Evolutionary conservation across 202 grass and related monocot genomes (phyloP), one percentile per base, ranked within the genome.

Genomic region (Schoenoplectus triqueter): DNA sequence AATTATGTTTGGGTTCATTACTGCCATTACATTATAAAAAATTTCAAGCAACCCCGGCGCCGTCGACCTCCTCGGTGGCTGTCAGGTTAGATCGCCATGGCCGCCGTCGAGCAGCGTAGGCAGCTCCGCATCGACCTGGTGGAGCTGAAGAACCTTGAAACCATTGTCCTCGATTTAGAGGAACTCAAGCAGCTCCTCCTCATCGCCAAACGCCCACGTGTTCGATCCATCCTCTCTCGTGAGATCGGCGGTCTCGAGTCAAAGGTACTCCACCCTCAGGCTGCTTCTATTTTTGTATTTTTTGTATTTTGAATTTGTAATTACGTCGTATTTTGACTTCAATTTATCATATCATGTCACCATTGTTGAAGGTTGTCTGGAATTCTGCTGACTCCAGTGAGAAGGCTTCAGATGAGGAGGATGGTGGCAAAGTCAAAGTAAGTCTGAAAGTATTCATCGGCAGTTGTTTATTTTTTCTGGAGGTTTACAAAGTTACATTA

Each of bases 121-220:
- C 2, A 66, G 39, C 18, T 4, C 10, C 66, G 9, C 18, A 1
- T 69, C 66, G 39, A 69, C 66, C 39, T 44, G 40, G 11, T 8
- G 66, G 66, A 69, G 10, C 11, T 69, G 39, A 69, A 69, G 66
- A 69, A 69, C 39, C 66, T 69, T 39, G 10, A 15, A 45, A 44
- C 66, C 22, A 44, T 69, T 11, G 66, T 69, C 11, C 66, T 69
- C 66, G 66, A 69, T 10, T n/a, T 69, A 14, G 66, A 69, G 40
- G 66, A 69, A 8, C 40, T 69, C 10, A 69, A 14, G 66, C 11
- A 70, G 39, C 67, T 70, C 14, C 14, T n/a, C 7, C 41, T 6
- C 11, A 70, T 46, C 14, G 67, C 67, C 40, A 70, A 17, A 2
- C 67, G 67, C 1, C 67, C 67, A 1, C 1, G 41, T 44, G 41